Evolutionary conservation across 1,284 basidiomycete genomes (phyloP).

Genomic region (Ganoderma lingzhi): DNA sequence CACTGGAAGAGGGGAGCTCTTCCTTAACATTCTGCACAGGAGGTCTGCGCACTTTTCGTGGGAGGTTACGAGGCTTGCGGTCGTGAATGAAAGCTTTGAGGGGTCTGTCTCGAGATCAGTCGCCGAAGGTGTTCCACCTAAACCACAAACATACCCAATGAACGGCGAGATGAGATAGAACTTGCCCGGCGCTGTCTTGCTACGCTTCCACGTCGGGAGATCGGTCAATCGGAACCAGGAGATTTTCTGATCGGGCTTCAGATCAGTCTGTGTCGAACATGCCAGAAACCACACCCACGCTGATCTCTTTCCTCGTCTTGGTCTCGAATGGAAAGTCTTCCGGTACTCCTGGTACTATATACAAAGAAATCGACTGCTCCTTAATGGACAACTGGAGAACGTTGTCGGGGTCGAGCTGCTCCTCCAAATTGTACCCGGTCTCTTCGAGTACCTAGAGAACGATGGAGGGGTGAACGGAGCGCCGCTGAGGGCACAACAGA

Average conservation of each 20-base stretch:
- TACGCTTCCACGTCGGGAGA: constrained; percentile 93
- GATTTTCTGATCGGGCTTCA: constrained; percentile 74
- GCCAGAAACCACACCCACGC: constrained; percentile 67
- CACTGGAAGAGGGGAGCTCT: constrained; percentile 36
- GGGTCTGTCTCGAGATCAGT: constrained; percentile 50
- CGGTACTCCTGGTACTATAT: constrained; percentile 90
- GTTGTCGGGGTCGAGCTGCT: constrained; percentile 72
- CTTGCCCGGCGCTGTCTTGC: constrained; percentile 76
- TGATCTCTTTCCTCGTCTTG: constrained; percentile 97
- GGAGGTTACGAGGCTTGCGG: constrained; percentile 48
- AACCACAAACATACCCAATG: constrained; percentile 72
- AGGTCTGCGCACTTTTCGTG: constrained; percentile 37
- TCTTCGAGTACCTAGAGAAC: constrained; percentile 85
- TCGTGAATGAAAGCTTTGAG: constrained; percentile 67
- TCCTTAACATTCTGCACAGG: constrained; percentile 20
- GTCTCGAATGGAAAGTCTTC: constrained; percentile 93
- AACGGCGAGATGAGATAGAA: constrained; percentile 98
- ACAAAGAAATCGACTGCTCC: constrained; percentile 91
- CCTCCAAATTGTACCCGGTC: constrained; percentile 89
- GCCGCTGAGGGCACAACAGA: neutral
- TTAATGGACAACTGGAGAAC: constrained; percentile 90
- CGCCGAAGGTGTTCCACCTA: neutral
- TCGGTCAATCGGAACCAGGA: constrained; percentile 95
- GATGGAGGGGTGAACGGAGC: constrained; percentile 7
- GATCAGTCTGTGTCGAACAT: constrained; percentile 17